phyloP scores from a whole-genome alignment of 2,329 filamentous ascomycete genomes.

The Colletotrichum caudatum region DNA sequence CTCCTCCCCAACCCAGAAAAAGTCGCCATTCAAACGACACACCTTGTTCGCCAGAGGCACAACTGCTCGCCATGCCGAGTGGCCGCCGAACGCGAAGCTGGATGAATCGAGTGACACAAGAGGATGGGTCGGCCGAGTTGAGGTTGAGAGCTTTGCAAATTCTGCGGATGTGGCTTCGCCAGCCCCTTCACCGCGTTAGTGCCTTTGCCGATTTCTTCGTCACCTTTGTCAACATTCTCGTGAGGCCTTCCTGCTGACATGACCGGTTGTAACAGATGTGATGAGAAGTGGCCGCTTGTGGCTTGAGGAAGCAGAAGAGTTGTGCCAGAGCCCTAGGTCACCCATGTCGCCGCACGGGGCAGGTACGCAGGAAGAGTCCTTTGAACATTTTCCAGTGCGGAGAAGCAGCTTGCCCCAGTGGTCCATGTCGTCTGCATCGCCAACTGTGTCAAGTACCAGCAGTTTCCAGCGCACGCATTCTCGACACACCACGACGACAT shows the following conservation, averaged over 20 bases:
- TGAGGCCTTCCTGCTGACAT: background rate
- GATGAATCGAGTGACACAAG: slow-evolving; percentile 13
- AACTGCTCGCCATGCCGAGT: slow-evolving; percentile 20
- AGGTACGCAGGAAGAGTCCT: slow-evolving; percentile 50
- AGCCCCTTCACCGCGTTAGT: slow-evolving; percentile 47
- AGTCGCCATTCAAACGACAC: slow-evolving; percentile 32
- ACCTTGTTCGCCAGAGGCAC: slow-evolving; percentile 21
- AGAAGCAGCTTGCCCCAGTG: slow-evolving; percentile 55
- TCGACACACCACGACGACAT: slow-evolving; percentile 59
- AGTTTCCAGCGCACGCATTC: slow-evolving; percentile 57
- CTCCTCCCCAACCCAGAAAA: slow-evolving; percentile 40
- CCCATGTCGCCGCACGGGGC: slow-evolving; percentile 45
- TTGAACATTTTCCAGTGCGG: slow-evolving; percentile 52
- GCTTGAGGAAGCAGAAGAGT: slow-evolving; percentile 35
- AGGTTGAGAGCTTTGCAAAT: slow-evolving; percentile 40
- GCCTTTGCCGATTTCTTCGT: slow-evolving; percentile 36
- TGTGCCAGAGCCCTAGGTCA: slow-evolving; percentile 44
- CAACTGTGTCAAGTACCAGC: slow-evolving; percentile 54
- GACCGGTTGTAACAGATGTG: slow-evolving; percentile 20
- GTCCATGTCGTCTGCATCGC: slow-evolving; percentile 58
- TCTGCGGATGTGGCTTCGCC: slow-evolving; percentile 33
- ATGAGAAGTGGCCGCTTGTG: slow-evolving; percentile 39
- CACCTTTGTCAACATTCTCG: background rate
- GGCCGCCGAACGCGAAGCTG: slow-evolving; percentile 20
- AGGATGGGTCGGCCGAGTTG: slow-evolving; percentile 39